These are phyloP conservation scores for Bathelium albidoporum DNA, from an alignment of 495 filamentous ascomycete genomes.

Conservation along the genomic window DNA sequence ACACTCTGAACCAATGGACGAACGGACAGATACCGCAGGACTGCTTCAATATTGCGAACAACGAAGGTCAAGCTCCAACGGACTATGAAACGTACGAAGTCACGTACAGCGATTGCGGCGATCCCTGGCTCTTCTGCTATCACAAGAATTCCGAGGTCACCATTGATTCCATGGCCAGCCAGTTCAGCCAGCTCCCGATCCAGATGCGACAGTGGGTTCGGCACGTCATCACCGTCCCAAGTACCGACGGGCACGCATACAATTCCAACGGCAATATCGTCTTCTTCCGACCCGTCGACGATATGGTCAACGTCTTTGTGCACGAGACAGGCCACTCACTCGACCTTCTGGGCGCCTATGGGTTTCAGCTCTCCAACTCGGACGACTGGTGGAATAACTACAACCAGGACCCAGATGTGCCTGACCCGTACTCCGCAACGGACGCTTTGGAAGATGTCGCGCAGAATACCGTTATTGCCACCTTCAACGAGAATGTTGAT, in stretches of 20 bases:
- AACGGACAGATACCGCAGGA: conserved; percentile 22
- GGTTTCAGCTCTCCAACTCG: conserved; percentile 14
- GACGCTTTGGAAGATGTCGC: conserved; percentile 26
- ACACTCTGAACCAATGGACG: conserved; percentile 12
- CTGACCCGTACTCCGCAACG: conserved; percentile 22
- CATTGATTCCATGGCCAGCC: conserved; percentile 13
- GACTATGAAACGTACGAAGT: conserved; percentile 27
- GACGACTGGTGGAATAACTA: conserved; percentile 24
- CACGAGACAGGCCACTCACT: conserved; percentile 63
- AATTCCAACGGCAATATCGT: conserved; percentile 19
- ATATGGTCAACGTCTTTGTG: conserved; percentile 22
- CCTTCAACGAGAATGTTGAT: conserved; percentile 26
- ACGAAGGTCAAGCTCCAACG: conserved; percentile 10
- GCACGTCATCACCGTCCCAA: conserved; percentile 16
- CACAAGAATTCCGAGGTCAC: conserved; percentile 19
- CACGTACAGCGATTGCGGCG: conserved; percentile 26
- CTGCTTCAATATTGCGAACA: conserved; percentile 17
- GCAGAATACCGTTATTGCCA: conserved; percentile 24
- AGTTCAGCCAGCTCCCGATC: conserved; percentile 28
- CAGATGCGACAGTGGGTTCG: conserved; percentile 22
- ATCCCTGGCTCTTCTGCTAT: conserved; percentile 29
- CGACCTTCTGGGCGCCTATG: conserved; percentile 37
- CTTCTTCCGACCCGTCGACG: conserved; percentile 17
- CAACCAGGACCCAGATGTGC: conserved; percentile 21
- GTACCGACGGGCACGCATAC: conserved; percentile 5